Evolutionary conservation across 345 rosid genomes (phyloP).

Genomic region (Punica granatum): DNA sequence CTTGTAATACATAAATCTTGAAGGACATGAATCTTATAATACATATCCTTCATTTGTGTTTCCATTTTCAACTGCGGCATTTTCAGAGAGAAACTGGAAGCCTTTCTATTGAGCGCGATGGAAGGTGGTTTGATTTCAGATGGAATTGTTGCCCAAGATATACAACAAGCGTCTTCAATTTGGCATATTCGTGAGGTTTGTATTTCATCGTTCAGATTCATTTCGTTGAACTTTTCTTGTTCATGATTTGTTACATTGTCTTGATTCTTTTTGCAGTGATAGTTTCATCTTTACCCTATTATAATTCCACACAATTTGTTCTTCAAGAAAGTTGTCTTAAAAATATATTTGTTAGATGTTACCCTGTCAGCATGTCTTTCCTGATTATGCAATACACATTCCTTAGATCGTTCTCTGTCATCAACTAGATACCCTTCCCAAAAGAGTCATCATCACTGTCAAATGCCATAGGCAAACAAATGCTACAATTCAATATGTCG

Average conservation of each 20-base stretch:
- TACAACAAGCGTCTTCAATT: slow-evolving; percentile 78
- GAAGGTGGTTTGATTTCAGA: slow-evolving; percentile 84
- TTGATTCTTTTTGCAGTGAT: background rate
- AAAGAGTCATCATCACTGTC: no score
- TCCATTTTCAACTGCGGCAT: slow-evolving; percentile 9
- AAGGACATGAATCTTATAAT: background rate
- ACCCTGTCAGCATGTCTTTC: background rate
- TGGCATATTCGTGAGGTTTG: slow-evolving; percentile 92
- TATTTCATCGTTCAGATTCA: slow-evolving; percentile 4
- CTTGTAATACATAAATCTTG: no score
- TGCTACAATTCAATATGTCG: background rate
- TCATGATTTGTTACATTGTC: background rate
- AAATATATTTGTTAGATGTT: no score
- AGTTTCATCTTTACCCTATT: background rate
- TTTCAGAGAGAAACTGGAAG: slow-evolving; percentile 88
- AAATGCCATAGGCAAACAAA: no score
- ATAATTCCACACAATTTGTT: background rate
- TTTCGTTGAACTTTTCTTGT: background rate
- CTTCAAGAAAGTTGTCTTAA: background rate
- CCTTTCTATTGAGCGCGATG: slow-evolving; percentile 64
- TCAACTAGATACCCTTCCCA: background rate
- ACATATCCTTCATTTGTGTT: background rate
- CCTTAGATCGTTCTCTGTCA: background rate
- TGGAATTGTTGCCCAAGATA: slow-evolving; percentile 92
- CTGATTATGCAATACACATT: background rate